Base-by-base conservation (phyloP, 2,329 filamentous ascomycete genomes). In the Ophiostoma sp. region DNA sequence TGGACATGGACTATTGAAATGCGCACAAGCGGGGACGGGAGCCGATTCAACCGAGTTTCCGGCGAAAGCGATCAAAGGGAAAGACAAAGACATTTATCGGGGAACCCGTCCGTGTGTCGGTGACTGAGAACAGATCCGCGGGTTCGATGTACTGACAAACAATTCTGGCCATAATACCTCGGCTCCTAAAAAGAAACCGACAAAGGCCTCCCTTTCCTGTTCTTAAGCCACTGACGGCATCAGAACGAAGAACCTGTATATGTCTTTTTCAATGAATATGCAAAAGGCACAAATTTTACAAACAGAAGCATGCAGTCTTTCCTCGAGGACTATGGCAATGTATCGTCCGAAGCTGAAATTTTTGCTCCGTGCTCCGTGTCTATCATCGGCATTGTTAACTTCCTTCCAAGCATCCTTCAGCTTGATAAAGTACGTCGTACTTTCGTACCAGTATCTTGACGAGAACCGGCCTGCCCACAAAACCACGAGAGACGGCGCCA, bases 1-100 rank as follows among this genome's bases (percentile, higher is more conserved):
- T 28, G 61, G 8, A 42, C 61, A 64, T 61, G 55, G 11, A 63
- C 17, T 42, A 66, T 66, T 68, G 42, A 66, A 19, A 66, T 31
- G 9, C 42, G 42, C 17, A 55, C 45, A 39, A 25, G 66, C 66
- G 45, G 66, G 28, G 45, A 17, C 45, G 66, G 45, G 45, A 17
- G 45, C 66, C 42, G 66, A 52, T 52, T 52, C 42, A 52, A n/a
- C 66, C 66, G 66, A 52, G 45, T 22, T 28, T 68, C 45, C 45
- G 45, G 45, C 64, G 25, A 50, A 11, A 31, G 61, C 28, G 45
- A 52, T 52, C 2, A 52, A 52, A 69, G 66, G 28, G 25, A 68
- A 50, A 48, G 12, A 19, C 5, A 55, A 9, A 68, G 42, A 50
- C 28, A 50, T 33, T 31, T 55, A 22, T 68, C 42, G 63, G 64